Percentiles rank a stretch among this genome's conserved stretches.
Conservation (phyloP, 495 filamentous ascomycete genomes). For the Chaetomidium leptoderma region DNA sequence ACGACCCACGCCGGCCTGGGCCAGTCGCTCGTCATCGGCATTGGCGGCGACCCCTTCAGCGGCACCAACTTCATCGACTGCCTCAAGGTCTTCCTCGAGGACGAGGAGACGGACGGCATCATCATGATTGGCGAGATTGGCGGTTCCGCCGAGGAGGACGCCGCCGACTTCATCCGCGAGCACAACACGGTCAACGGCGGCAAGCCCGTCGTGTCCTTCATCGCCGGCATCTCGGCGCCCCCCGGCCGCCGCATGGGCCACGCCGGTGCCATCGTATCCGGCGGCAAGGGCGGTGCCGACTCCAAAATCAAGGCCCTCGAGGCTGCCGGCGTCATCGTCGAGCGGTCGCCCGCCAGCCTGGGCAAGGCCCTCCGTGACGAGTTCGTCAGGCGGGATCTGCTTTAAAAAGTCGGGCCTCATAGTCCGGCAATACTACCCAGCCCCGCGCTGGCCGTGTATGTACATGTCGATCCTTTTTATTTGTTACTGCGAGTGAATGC, state of each 20-base stretch:
- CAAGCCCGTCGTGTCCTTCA: slow-evolving; percentile 97
- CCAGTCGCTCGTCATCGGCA: slow-evolving; percentile 96
- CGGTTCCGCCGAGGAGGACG: slow-evolving; percentile 94
- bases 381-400: slow-evolving; percentile 92
- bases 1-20: slow-evolving; percentile 94
- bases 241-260: slow-evolving; percentile 97
- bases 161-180: slow-evolving; percentile 84
- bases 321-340: slow-evolving; percentile 89
- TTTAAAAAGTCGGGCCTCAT: slow-evolving; percentile 50
- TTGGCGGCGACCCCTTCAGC: slow-evolving; percentile 97
- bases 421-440: not conserved
- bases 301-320: slow-evolving; percentile 96
- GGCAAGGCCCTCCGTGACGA: slow-evolving; percentile 90
- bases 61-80: slow-evolving; percentile 99
- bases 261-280: slow-evolving; percentile 94
- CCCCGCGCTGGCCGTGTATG: slow-evolving; percentile 24
- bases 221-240: slow-evolving; percentile 95
- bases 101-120: slow-evolving; percentile 96
- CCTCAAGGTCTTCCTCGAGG: slow-evolving; percentile 91
- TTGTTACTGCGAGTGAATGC: slow-evolving; percentile 5
- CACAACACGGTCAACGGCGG: slow-evolving; percentile 76
- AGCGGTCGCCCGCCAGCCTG: slow-evolving; percentile 85
- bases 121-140: slow-evolving; percentile 99
- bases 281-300: slow-evolving; percentile 94
- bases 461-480: slow-evolving; percentile 22